Evolutionary conservation across 108 stramenopile species (phyloP), one percentile per base, ranked within the genome.

Genomic region (Seminavis robusta): DNA sequence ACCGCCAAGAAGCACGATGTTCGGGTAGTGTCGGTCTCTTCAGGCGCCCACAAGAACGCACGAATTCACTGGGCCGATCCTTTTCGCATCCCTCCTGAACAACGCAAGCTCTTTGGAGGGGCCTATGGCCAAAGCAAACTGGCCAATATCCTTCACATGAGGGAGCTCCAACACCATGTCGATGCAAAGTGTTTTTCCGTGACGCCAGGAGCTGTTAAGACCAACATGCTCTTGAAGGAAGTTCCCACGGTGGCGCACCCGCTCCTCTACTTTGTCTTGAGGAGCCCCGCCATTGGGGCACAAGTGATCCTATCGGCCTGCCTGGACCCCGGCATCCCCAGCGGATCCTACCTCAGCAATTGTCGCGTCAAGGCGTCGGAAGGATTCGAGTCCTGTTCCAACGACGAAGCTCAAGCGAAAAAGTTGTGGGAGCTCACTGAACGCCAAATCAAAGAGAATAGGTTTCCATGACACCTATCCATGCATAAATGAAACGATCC

Each of bases 241-340:
- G 13, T 13, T 9, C 9, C 8, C 1, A 17, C 33, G 0, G 3
- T 52, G 3, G 21, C 37, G 9, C 37, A 52, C 24, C 51, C 51
- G 4, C 23, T 52, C 7, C 2, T 36, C 13, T 52, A 36, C 34
- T 33, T 15, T 20, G 24, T 36, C 13, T 8, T 52, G 17, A 33
- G 51, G 8, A 52, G 27, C 5, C 51, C 51, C 4, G 37, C 2
- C 0, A 52, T 3, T 10, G 51, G 51, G 4, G 51, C 51, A 5
- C 51, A 52, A 31, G 51, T 52, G 3, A 52, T 52, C 33, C 34
- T 37, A 20, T 37, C 37, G 51, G 51, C 51, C 11, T 52, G 51
- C 33, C 51, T 52, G 24, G 51, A 52, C 33, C 11, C 34, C 0
- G 33, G 24, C 30, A 38, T 38, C 37, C 9, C 34, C 20, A 36